Evolutionary conservation across 2,329 filamentous ascomycete species (phyloP), one percentile per base, ranked within the genome.

Genomic region (Aureobasidium sp.): DNA sequence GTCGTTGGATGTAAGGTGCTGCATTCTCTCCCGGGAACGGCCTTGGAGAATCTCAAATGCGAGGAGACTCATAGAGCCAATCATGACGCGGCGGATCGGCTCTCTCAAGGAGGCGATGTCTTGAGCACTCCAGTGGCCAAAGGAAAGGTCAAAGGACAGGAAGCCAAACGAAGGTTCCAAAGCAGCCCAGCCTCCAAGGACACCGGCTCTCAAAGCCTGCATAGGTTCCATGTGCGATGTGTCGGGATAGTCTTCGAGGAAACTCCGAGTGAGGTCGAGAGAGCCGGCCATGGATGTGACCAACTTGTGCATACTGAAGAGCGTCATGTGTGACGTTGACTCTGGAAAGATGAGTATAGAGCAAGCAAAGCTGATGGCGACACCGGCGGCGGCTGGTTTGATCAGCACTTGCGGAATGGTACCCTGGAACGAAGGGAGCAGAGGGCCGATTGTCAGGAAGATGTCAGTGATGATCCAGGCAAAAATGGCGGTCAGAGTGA

Each of bases 101-200:
- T 70, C 70, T 14, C 76, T 71, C 7, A 82, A 62, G 0, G 66
- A 66, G 5, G 70, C 69, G 17, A 82, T 70, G 20, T 81, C 77
- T 9, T 77, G 73, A 1, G 79, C 69, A 17, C 70, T 75, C 79
- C 79, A 82, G 2, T 74, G 69, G 1, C 78, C 75, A 3, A 76
- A 69, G 0, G 79, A 80, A 22, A 81, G 71, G 63, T 82, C 79
- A 0, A 82, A 66, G 0, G 76, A 78, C 0, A 82, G 67, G 58
- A 82, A 82, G 0, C 68, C 75, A 25, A 62, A 57, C 6, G 51
- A 27, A 11, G 61, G 61, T 6, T 63, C 61, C 1, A 63, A 37
- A 12, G 34, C 44, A 34, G 52, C 61, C 61, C 61, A 63, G 9
- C 61, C 45, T 29, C 52, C 61, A n/a, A 63, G 47, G 5, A 63